A percentile compares a stretch with the other conserved stretches of the same genome.
Evolutionary conservation across 1,284 basidiomycete genomes (phyloP).

Genomic region (Omphalotus olearius): DNA sequence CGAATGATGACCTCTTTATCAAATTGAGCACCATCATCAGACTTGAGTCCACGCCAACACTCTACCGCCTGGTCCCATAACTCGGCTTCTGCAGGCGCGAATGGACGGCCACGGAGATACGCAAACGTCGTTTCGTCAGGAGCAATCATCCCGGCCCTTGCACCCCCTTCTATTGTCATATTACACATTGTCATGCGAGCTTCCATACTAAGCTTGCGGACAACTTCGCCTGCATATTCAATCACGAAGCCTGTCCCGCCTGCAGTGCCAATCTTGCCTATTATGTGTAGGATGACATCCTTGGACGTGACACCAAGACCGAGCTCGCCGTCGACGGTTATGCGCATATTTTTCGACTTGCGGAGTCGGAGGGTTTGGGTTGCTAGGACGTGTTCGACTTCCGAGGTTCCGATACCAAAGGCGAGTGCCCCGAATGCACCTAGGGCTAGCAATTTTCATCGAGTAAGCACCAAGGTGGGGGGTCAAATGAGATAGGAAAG

Average conservation of each 20-base stretch:
- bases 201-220: slow-evolving; percentile 91
- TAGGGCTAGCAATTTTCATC: slow-evolving; percentile 53
- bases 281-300: slow-evolving; percentile 93
- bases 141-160: slow-evolving; percentile 92
- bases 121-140: slow-evolving; percentile 89
- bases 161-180: slow-evolving; percentile 97
- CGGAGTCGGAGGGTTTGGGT: slow-evolving; percentile 91
- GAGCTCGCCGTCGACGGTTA: slow-evolving; percentile 84
- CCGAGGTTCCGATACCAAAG: slow-evolving; percentile 94
- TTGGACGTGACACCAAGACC: slow-evolving; percentile 88
- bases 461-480: neutral
- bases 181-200: slow-evolving; percentile 96
- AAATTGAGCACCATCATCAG: slow-evolving; percentile 86
- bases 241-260: slow-evolving; percentile 92
- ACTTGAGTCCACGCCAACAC: slow-evolving; percentile 87
- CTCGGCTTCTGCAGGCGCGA: slow-evolving; percentile 76
- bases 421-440: slow-evolving; percentile 94
- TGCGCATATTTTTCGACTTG: slow-evolving; percentile 95
- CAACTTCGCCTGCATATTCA: slow-evolving; percentile 89
- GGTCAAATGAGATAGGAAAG: neutral
- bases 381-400: slow-evolving; percentile 95
- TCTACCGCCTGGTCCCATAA: slow-evolving; percentile 86
- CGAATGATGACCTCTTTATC: slow-evolving; percentile 84
- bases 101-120: slow-evolving; percentile 83
- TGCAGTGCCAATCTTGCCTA: slow-evolving; percentile 89